These are phyloP conservation scores for Boletus speciosus DNA, from an alignment of 768 basidiomycete species.

Conservation along the genomic window DNA sequence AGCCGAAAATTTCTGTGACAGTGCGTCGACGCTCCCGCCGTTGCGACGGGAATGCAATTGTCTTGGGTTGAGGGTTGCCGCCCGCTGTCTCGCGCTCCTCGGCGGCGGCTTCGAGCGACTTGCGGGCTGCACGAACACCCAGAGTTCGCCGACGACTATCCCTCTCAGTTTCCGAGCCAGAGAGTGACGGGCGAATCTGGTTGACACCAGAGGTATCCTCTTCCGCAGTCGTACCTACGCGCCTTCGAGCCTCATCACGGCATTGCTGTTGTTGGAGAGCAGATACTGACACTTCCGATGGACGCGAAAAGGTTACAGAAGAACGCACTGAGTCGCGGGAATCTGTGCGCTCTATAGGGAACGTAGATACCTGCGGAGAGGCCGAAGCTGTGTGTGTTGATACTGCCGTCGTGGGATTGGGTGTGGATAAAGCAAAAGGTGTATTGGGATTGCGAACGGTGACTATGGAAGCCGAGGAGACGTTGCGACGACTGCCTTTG, in stretches of 20 bases:
- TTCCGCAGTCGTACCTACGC: conserved; percentile 29
- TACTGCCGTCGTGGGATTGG: conserved; percentile 62
- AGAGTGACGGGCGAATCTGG: conserved; percentile 31
- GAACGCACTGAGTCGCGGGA: conserved; percentile 45
- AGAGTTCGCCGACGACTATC: conserved; percentile 39
- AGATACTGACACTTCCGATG: conserved; percentile 51
- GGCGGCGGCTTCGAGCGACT: conserved; percentile 41
- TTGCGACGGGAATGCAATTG: conserved; percentile 31
- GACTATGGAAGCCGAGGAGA: conserved; percentile 41
- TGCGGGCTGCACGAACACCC: conserved; percentile 39
- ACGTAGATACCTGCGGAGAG: conserved; percentile 32
- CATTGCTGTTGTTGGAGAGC: conserved; percentile 53
- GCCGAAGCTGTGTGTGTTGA: conserved; percentile 63
- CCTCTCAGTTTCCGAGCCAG: conserved; percentile 52
- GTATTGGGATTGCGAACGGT: conserved; percentile 44
- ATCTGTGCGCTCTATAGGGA: conserved; percentile 41
- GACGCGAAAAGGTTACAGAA: conserved; percentile 63
- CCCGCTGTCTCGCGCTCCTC: conserved; percentile 31
- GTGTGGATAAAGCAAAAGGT: conserved; percentile 49
- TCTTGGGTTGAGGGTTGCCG: conserved; percentile 35
- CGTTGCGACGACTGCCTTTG: conserved; percentile 36
- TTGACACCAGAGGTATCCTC: conserved; percentile 22
- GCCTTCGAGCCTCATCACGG: conserved; percentile 35
- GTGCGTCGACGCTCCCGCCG: conserved; percentile 46
- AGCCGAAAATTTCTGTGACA: conserved; percentile 47